Evolutionary conservation across 1,284 basidiomycete species (phyloP), one percentile per base, ranked within the genome.

Genomic region (Ceratobasidium sp.): DNA sequence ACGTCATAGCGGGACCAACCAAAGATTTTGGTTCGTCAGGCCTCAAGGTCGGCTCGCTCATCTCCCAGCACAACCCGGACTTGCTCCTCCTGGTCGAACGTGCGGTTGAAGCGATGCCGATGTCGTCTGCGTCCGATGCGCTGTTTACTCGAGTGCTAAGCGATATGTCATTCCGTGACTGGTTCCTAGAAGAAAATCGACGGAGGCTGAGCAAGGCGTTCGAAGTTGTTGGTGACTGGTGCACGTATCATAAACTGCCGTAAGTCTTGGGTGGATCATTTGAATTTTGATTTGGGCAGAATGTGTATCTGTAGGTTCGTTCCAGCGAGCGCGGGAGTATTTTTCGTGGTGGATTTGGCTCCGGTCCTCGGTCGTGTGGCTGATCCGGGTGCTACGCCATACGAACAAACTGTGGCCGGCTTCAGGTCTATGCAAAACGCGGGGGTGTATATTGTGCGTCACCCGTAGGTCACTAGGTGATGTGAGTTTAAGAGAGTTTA

Each of bases 1-100:
- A 79, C 64, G 60, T 79, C 4, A 38, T 79, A 41, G 64, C 57
- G 8, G 77, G 79, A 18, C 71, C 76, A 23, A 60, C 50, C 27
- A 79, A 79, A 41, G 79, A 74, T 33, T 79, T 79, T 67, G 75
- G 76, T 23, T 55, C 69, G 27, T 67, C 77, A 23, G 79, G 79
- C 10, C 50, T 79, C 8, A 70, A 66, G 41, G 66, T 77, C 30
- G 79, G 75, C 10, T 57, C 69, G 2, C 54, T 79, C 23, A 78
- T 79, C 20, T 79, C 79, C 12, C 79, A 78, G 35, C 50, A 78
- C 71, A 79, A 79, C 50, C 60, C 67, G 3, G 68, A 77, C n/a
- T 71, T 79, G 2, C 35, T 79, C 4, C n/a, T 41, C 16, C 60
- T 66, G 1, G 46, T 79, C 14, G 67, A 67, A 50, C 44, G 54